Evolutionary conservation across 1,284 basidiomycete genomes (phyloP), one percentile per base, ranked within the genome.

Genomic region (Rhodotorula sp.): DNA sequence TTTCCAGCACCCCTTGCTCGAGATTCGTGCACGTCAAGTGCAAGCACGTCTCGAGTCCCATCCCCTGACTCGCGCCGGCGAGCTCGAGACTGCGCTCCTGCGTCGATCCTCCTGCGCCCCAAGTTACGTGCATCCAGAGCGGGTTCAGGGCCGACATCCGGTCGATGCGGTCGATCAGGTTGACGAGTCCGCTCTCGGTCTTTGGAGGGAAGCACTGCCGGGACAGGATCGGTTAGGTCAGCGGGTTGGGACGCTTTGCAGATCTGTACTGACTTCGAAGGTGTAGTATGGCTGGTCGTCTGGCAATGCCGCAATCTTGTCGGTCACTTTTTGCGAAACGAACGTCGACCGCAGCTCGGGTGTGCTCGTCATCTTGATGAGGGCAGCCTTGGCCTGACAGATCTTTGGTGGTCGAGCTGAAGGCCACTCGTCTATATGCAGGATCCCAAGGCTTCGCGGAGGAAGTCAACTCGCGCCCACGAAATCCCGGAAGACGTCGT

Each of bases 121-220:
- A 78, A 10, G 78, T 78, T 4, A 73, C 63, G 30, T 67, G 64
- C 22, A 77, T 56, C 69, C 73, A 64, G 59, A 73, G 51, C 18
- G 69, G 66, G 53, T 67, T 61, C 4, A 74, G 55, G 45, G 66
- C 29, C 5, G 54, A 87, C 95, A 99, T 99, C 76, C 96, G 91
- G 82, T 97, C 94, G 82, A 98, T 95, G 78, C 95, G 93, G 82
- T 97, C 95, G 71, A 93, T 84, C 44, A 97, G 84, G 81, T 97
- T 97, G 87, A 95, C 91, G 44, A 95, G 84, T 76, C 93, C 93
- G 91, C 94, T 75, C 45, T 63, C 59, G 15, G 71, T 76, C 60
- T 76, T 72, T 54, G 78, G 70, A 17, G 76, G 78, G 64, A 79
- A 79, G 60, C 77, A 72, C 75, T 76, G 57, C 37, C 20, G 37